phyloP scores from a whole-genome alignment of 495 filamentous ascomycete species.

The Penicillium tannophilum region DNA sequence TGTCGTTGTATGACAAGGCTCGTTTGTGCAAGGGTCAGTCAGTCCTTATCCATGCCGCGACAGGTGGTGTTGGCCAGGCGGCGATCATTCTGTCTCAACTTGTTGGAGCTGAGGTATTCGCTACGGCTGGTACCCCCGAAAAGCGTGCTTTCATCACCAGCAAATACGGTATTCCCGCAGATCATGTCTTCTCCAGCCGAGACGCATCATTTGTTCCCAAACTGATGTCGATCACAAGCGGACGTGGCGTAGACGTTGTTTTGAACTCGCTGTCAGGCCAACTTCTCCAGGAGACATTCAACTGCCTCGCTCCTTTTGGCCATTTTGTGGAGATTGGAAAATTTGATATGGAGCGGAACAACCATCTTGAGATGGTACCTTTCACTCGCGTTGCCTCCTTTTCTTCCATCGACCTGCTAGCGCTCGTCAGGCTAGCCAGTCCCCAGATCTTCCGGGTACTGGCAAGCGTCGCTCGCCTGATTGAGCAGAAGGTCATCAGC shows the following conservation, averaged over 20 bases:
- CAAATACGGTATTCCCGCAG: conserved; percentile 35
- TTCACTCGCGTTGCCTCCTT: conserved; percentile 25
- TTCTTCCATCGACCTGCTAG: conserved; percentile 13
- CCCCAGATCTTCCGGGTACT: too few relatives aligned
- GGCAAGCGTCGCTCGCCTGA: too few relatives aligned
- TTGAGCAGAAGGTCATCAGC: too few relatives aligned
- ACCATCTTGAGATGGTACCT: conserved; percentile 15
- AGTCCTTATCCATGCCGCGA: conserved; percentile 53
- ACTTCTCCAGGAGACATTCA: conserved; percentile 42
- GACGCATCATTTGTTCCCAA: conserved; percentile 43
- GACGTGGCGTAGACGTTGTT: conserved; percentile 56
- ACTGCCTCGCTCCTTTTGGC: conserved; percentile 51
- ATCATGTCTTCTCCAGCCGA: conserved; percentile 52
- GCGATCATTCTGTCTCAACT: conserved; percentile 43
- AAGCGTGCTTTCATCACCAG: conserved; percentile 41
- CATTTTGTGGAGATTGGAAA: conserved; percentile 51
- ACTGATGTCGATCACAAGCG: conserved; percentile 43
- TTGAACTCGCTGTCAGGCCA: conserved; percentile 52
- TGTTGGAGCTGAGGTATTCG: conserved; percentile 41
- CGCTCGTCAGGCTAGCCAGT: too few relatives aligned
- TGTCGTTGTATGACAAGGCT: neutral
- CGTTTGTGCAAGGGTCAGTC: conserved; percentile 30
- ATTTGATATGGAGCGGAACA: conserved; percentile 33
- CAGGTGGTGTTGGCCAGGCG: conserved; percentile 51
- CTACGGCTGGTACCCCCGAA: conserved; percentile 43